These are phyloP conservation scores for Solanum acaule DNA, from an alignment of 257 asterid species.

Conservation along the genomic window DNA sequence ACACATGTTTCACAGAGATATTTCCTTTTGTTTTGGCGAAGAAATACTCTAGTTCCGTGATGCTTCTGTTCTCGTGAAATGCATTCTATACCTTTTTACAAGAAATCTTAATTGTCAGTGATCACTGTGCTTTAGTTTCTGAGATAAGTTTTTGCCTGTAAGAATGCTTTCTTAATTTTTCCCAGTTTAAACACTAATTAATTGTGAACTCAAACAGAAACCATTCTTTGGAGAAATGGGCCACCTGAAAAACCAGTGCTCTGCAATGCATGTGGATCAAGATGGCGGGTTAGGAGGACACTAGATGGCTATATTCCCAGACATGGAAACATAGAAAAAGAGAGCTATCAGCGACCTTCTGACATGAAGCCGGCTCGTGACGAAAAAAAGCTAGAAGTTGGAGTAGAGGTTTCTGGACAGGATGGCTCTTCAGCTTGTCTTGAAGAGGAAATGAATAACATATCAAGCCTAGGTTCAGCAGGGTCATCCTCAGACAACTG, in stretches of 20 bases:
- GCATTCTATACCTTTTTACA: background rate
- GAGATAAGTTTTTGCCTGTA: background rate
- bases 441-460: background rate
- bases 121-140: background rate
- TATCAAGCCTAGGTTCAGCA: background rate
- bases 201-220: background rate
- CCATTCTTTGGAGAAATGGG: conserved; percentile 13
- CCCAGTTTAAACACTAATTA: background rate
- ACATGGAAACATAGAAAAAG: background rate
- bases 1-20: background rate
- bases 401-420: background rate
- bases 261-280: conserved; percentile 22
- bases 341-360: background rate
- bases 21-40: background rate
- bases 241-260: conserved; percentile 22
- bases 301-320: conserved; percentile 9
- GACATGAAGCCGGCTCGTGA: background rate
- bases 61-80: background rate
- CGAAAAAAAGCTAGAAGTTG: background rate
- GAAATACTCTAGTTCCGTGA: background rate
- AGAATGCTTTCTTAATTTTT: background rate
- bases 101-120: background rate
- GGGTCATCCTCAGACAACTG: background rate
- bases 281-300: conserved; percentile 11
- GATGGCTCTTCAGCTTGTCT: background rate